phyloP scores from a whole-genome alignment of 441 rosid species.

The Breynia disticha region DNA sequence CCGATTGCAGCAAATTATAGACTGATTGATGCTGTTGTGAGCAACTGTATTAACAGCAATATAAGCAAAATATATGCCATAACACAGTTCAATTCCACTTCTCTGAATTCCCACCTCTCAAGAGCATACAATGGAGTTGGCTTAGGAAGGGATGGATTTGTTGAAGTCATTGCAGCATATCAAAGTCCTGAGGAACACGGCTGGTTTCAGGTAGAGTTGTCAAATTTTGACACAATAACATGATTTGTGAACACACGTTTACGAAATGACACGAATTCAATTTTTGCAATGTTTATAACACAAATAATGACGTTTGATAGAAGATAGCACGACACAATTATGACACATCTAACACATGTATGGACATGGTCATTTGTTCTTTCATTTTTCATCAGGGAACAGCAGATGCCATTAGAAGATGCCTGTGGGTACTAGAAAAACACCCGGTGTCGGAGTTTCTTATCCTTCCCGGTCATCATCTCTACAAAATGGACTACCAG shows the following conservation, averaged over 20 bases:
- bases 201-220: conserved; percentile 98
- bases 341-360: too few relatives aligned
- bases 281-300: too few relatives aligned
- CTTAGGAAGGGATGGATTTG: conserved; percentile 51
- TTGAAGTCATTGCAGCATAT: conserved; percentile 76
- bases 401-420: conserved; percentile 86
- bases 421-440: conserved; percentile 77
- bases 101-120: conserved; percentile 72
- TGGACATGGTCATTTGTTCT: background rate
- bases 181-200: conserved; percentile 61
- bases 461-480: conserved; percentile 78
- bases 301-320: too few relatives aligned
- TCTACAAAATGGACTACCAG: conserved; percentile 79
- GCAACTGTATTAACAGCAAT: conserved; percentile 83
- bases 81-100: conserved; percentile 77
- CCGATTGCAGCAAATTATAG: conserved; percentile 71
- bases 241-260: too few relatives aligned
- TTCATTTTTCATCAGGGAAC: conserved; percentile 34
- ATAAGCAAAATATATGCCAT: conserved; percentile 71
- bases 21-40: conserved; percentile 62
- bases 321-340: too few relatives aligned
- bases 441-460: conserved; percentile 55
- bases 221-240: too few relatives aligned
- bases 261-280: too few relatives aligned
- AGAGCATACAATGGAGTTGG: conserved; percentile 54